Evolutionary conservation across 1,284 basidiomycete genomes (phyloP).

Genomic region (Ustilago vetiveriae): DNA sequence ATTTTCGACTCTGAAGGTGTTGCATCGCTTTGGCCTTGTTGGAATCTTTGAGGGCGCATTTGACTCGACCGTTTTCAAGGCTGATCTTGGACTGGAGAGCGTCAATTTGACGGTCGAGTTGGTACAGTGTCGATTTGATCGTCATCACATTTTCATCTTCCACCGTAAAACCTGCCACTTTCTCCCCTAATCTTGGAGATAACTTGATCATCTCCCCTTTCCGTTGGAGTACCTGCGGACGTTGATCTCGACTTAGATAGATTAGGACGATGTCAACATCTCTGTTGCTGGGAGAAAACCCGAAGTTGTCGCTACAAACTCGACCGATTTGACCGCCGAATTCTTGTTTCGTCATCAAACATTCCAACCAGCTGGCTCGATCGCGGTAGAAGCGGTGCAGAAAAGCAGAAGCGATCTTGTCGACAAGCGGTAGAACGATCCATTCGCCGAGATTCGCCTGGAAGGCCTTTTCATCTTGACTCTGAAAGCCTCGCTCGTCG

Average conservation of each 20-base stretch:
- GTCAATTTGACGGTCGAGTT: conserved; percentile 76
- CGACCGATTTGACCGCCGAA: conserved; percentile 7
- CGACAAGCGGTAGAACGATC: conserved; percentile 76
- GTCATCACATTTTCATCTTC: conserved; percentile 80
- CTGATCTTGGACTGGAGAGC: conserved; percentile 76
- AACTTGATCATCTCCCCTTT: conserved; percentile 72
- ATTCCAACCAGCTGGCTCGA: conserved; percentile 30
- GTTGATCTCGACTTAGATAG: conserved; percentile 80
- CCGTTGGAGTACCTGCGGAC: conserved; percentile 72
- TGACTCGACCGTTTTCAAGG: conserved; percentile 74
- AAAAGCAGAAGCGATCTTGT: conserved; percentile 61
- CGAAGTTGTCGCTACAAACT: conserved; percentile 8
- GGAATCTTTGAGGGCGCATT: conserved; percentile 74
- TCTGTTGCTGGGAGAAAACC: conserved; percentile 69
- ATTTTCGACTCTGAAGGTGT: conserved; percentile 81
- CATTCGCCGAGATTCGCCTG: conserved; percentile 74
- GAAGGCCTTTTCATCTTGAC: conserved; percentile 70
- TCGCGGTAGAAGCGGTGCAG: conserved; percentile 13
- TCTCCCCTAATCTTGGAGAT: neutral
- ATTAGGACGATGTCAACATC: conserved; percentile 79
- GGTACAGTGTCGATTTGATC: conserved; percentile 75
- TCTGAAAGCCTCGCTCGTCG: conserved; percentile 70
- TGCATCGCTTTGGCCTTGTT: conserved; percentile 79
- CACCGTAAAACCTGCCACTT: conserved; percentile 70
- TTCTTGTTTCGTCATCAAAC: conserved; percentile 20